A percentile compares a stretch with the other conserved stretches of the same genome.
These are phyloP conservation scores for Fonsecaea multimorphosa DNA, from an alignment of 2,329 filamentous ascomycete genomes.

Conservation along the genomic window DNA sequence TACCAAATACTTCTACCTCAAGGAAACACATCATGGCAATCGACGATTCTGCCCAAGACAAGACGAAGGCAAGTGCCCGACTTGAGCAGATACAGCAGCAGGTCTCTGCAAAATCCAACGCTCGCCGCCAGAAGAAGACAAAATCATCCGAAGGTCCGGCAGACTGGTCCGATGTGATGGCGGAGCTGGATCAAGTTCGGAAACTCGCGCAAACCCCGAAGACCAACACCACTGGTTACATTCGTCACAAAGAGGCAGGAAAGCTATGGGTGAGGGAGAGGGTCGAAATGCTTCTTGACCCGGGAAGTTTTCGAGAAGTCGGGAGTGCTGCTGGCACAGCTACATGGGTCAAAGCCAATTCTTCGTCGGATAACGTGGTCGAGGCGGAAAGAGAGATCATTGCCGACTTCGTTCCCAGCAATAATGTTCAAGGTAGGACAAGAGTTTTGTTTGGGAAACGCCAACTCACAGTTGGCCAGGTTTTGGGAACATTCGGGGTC, in stretches of 20 bases:
- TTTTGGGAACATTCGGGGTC: constrained; percentile 25
- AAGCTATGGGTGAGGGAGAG: constrained; percentile 71
- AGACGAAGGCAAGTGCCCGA: background rate
- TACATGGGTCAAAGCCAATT: constrained; percentile 54
- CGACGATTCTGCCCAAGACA: background rate
- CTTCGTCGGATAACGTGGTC: constrained; percentile 33
- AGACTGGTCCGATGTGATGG: constrained; percentile 67
- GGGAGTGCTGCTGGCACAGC: constrained; percentile 66
- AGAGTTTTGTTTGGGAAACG: background rate
- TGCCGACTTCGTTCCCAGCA: constrained; percentile 61
- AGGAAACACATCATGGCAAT: background rate
- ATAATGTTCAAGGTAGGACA: constrained; percentile 62
- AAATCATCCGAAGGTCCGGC: constrained; percentile 48
- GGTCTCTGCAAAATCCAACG: background rate
- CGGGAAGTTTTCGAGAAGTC: constrained; percentile 63
- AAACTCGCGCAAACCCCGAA: constrained; percentile 63
- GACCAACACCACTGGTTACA: constrained; percentile 61
- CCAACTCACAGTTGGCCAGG: constrained; percentile 15
- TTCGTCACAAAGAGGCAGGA: constrained; percentile 67
- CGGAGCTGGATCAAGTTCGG: constrained; percentile 60
- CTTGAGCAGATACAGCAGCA: constrained; percentile 9
- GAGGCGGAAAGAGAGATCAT: constrained; percentile 53
- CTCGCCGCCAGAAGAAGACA: constrained; percentile 14
- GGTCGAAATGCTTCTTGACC: constrained; percentile 64
- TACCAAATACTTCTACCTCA: background rate